Evolutionary conservation across 1,284 basidiomycete genomes (phyloP).

Genomic region (Ceratobasidium sp.): DNA sequence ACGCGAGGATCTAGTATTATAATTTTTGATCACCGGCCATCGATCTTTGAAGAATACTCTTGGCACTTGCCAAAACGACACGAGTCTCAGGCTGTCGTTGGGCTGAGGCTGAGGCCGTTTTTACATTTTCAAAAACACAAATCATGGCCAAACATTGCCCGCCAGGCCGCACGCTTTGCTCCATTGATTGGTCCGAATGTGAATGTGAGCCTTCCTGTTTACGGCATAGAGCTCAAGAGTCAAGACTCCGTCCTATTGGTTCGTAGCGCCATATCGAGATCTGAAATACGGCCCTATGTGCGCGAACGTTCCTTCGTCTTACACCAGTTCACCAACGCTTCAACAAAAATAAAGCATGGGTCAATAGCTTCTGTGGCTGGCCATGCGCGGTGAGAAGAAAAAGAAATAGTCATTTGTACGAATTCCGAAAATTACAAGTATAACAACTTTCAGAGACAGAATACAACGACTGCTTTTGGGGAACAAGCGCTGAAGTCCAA

Average conservation of each 20-base stretch:
- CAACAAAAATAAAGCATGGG: too few species aligned
- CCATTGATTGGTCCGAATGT: too few species aligned
- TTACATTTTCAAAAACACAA: background rate
- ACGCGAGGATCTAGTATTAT: background rate
- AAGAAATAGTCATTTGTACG: background rate
- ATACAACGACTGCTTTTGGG: background rate
- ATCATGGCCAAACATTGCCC: conserved; percentile 5
- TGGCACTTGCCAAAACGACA: background rate
- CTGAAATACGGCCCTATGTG: too few species aligned
- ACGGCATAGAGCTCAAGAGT: too few species aligned
- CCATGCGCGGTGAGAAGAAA: background rate
- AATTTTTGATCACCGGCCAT: conserved; percentile 30
- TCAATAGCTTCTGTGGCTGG: too few species aligned
- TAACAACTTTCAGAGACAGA: background rate
- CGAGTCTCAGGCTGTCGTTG: background rate
- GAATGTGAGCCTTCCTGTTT: too few species aligned
- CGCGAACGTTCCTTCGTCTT: too few species aligned
- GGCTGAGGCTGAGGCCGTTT: background rate
- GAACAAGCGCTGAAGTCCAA: background rate
- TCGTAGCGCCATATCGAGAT: too few species aligned
- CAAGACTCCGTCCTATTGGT: too few species aligned
- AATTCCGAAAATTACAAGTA: background rate
- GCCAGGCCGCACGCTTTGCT: background rate
- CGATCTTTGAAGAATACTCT: conserved; percentile 8
- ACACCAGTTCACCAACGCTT: too few species aligned